phyloP scores from a whole-genome alignment of 331 rosid genomes.

The Prunus yedoensis region DNA sequence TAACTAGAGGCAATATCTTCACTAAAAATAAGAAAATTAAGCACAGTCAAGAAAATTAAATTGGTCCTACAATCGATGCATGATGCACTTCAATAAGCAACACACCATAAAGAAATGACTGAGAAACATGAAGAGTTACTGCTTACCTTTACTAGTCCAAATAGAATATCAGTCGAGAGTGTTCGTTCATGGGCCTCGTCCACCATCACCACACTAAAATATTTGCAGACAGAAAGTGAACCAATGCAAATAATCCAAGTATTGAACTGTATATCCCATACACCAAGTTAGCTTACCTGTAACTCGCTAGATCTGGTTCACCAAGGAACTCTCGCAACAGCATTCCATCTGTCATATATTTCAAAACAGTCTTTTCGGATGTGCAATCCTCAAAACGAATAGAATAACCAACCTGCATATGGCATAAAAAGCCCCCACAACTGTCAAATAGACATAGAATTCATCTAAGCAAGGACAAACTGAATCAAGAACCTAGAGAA shows the following conservation, averaged over 20 bases:
- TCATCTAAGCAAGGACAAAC: too few species aligned
- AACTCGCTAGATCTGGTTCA: conserved; percentile 88
- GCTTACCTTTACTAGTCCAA: conserved; percentile 91
- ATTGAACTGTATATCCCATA: conserved; percentile 27
- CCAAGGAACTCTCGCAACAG: conserved; percentile 90
- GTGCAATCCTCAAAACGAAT: conserved; percentile 98
- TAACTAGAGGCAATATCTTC: neutral
- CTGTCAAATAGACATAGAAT: neutral
- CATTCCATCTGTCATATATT: conserved; percentile 99
- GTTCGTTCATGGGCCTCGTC: conserved; percentile 99
- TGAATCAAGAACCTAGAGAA: neutral
- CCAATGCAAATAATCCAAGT: conserved; percentile 3
- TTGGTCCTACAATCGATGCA: neutral
- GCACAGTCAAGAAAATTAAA: neutral
- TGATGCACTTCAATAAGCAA: neutral
- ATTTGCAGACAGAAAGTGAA: conserved; percentile 32
- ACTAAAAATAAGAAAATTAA: neutral
- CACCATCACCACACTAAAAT: conserved; percentile 92
- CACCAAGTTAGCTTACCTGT: conserved; percentile 56
- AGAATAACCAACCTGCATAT: conserved; percentile 88
- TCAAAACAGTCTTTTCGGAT: conserved; percentile 85
- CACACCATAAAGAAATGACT: neutral
- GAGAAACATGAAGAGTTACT: neutral
- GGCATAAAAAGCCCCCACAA: neutral
- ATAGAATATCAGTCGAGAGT: conserved; percentile 91